Conservation (phyloP, 2,329 filamentous ascomycete species). For the Neopestalotiopsis rosae region DNA sequence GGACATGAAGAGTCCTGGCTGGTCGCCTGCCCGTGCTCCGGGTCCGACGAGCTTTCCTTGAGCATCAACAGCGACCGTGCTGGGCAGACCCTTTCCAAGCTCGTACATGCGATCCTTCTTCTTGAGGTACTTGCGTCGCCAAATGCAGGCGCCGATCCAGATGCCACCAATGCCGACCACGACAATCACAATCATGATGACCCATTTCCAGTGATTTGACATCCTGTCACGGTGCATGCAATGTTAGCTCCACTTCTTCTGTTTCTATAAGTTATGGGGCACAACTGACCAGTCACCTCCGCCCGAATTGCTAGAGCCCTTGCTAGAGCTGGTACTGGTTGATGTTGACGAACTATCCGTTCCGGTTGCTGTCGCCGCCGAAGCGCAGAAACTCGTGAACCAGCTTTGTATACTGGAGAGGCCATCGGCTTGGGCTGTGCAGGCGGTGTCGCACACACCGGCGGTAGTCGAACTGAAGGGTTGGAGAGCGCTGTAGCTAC, state of each 20-base stretch:
- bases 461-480: constrained; percentile 60
- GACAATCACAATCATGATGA: constrained; percentile 80
- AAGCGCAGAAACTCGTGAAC: constrained; percentile 71
- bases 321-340: constrained; percentile 29
- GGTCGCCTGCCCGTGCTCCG: constrained; percentile 32
- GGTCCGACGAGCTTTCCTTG: constrained; percentile 36
- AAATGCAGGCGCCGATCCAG: constrained; percentile 71
- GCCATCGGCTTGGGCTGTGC: constrained; percentile 54
- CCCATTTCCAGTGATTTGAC: constrained; percentile 76
- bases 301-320: constrained; percentile 24
- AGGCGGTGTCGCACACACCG: constrained; percentile 67
- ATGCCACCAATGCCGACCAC: constrained; percentile 71
- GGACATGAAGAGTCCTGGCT: constrained; percentile 45
- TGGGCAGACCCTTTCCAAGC: constrained; percentile 49
- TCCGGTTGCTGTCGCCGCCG: constrained; percentile 35
- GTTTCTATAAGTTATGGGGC: too few species aligned
- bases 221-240: constrained; percentile 55
- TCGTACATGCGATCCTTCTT: constrained; percentile 67
- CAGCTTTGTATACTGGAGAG: constrained; percentile 68
- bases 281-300: constrained; percentile 53
- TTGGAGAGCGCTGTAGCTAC: constrained; percentile 64
- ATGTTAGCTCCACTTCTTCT: constrained; percentile 1
- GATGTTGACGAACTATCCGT: constrained; percentile 29
- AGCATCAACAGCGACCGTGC: constrained; percentile 39
- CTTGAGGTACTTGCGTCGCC: constrained; percentile 75